Percentiles rank a stretch among this genome's conserved stretches.
Conservation (phyloP, 1,284 basidiomycete genomes). For the Cryptococcus sp. region DNA sequence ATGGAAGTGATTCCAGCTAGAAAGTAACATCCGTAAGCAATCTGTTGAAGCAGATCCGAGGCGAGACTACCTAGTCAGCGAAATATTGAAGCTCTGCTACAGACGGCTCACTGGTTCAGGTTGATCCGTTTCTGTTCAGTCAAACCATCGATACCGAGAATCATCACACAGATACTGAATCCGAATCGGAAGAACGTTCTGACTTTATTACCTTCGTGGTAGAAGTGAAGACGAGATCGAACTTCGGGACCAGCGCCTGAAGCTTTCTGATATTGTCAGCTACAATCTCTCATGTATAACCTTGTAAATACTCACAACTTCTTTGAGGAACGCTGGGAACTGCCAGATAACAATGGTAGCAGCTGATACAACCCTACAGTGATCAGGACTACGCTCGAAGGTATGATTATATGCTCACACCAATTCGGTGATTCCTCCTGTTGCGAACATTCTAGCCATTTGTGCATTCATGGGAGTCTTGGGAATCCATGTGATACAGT, state of each 20-base stretch:
- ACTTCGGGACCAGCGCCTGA: constrained; percentile 35
- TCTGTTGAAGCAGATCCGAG: too few relatives aligned
- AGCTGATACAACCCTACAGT: constrained; percentile 14
- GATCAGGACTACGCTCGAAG: not conserved
- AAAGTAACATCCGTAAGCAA: constrained; percentile 7
- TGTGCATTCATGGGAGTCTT: not conserved
- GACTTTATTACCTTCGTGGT: constrained; percentile 33
- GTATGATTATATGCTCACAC: constrained; percentile 11
- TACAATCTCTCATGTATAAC: too few relatives aligned
- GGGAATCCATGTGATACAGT: constrained; percentile 16
- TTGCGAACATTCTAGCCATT: constrained; percentile 11
- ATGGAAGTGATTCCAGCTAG: constrained; percentile 21
- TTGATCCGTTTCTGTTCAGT: constrained; percentile 13
- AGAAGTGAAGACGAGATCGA: constrained; percentile 27
- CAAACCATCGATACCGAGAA: constrained; percentile 26
- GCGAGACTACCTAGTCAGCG: too few relatives aligned
- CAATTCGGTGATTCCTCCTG: constrained; percentile 19
- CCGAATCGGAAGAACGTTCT: constrained; percentile 26
- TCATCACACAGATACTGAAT: constrained; percentile 16
- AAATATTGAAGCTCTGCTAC: not conserved
- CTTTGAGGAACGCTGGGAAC: constrained; percentile 27
- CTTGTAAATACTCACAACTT: constrained; percentile 17
- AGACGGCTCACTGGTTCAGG: constrained; percentile 11
- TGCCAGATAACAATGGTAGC: constrained; percentile 22
- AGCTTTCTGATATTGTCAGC: constrained; percentile 15